These are phyloP conservation scores for Russula griseocarnosa DNA, from an alignment of 768 basidiomycete species.

Conservation along the genomic window DNA sequence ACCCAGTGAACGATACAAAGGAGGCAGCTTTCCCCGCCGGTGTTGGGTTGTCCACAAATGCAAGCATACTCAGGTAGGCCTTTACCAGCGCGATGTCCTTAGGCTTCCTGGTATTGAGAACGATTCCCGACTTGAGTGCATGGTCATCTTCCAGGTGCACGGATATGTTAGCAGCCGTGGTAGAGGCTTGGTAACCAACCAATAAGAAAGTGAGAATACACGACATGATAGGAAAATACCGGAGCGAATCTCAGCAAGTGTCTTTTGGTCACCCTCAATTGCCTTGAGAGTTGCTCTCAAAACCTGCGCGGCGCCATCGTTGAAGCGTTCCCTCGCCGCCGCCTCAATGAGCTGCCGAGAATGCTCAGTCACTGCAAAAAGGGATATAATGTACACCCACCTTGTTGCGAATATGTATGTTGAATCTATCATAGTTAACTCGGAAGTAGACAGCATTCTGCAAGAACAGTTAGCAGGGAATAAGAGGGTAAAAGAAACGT, in stretches of 20 bases:
- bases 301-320: slow-evolving; percentile 66
- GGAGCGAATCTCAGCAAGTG: slow-evolving; percentile 58
- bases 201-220: neutral
- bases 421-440: slow-evolving; percentile 86
- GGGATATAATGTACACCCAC: slow-evolving; percentile 40
- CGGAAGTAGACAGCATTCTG: slow-evolving; percentile 76
- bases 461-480: slow-evolving; percentile 3
- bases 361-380: slow-evolving; percentile 24
- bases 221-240: slow-evolving; percentile 39
- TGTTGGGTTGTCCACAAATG: slow-evolving; percentile 80
- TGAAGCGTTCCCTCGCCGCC: slow-evolving; percentile 77
- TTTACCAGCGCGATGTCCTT: slow-evolving; percentile 55
- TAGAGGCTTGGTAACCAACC: slow-evolving; percentile 46
- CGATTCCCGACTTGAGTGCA: slow-evolving; percentile 59
- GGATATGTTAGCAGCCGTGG: slow-evolving; percentile 60
- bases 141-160: slow-evolving; percentile 61
- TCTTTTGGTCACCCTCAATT: slow-evolving; percentile 60
- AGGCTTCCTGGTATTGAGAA: slow-evolving; percentile 52
- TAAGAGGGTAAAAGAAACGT: neutral
- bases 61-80: slow-evolving; percentile 77
- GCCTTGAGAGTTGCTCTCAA: slow-evolving; percentile 67
- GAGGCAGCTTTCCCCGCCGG: slow-evolving; percentile 61
- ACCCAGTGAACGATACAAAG: slow-evolving; percentile 57
- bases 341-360: slow-evolving; percentile 63
- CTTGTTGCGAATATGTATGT: slow-evolving; percentile 81